Evolutionary conservation across 208 protist genomes (phyloP).

Genomic region (Crithidia expoeki): DNA sequence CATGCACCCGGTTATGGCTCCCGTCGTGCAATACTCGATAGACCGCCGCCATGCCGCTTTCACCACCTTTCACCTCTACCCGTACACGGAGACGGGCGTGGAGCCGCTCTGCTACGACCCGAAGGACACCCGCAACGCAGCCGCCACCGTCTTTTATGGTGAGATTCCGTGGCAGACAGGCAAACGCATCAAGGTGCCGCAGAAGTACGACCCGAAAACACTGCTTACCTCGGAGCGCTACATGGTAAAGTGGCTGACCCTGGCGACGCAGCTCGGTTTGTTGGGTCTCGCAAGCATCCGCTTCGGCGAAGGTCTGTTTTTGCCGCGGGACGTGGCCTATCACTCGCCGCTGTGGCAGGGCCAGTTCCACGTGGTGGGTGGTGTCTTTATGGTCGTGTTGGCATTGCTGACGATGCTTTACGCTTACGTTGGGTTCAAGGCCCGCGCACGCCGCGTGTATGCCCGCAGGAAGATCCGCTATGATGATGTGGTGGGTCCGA

Average conservation of each 20-base stretch:
- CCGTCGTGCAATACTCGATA: conserved; percentile 79
- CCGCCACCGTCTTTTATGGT: conserved; percentile 73
- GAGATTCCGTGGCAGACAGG: conserved; percentile 89
- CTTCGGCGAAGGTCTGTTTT: conserved; percentile 73
- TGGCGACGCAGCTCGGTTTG: conserved; percentile 73
- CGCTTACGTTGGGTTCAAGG: conserved; percentile 77
- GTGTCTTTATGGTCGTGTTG: conserved; percentile 53
- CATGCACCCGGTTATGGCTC: conserved; percentile 14
- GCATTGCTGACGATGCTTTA: conserved; percentile 70
- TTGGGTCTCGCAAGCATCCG: conserved; percentile 74
- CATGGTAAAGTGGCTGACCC: conserved; percentile 87
- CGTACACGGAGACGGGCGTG: conserved; percentile 76
- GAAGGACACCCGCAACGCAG: conserved; percentile 47
- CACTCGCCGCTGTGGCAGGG: conserved; percentile 62
- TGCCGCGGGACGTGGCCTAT: conserved; percentile 53
- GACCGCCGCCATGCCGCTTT: conserved; percentile 80
- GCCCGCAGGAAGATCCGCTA: conserved; percentile 86
- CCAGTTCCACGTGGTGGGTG: conserved; percentile 73
- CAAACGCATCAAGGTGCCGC: conserved; percentile 87
- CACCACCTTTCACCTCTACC: conserved; percentile 83
- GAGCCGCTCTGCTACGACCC: conserved; percentile 76
- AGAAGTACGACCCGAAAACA: conserved; percentile 93
- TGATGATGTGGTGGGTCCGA: conserved; percentile 73
- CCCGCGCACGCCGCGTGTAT: conserved; percentile 79
- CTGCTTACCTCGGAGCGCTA: conserved; percentile 88